Percentiles rank a stretch among this genome's conserved stretches.
Evolutionary conservation across 345 rosid species (phyloP).

Genomic region (Orychophragmus violaceus): DNA sequence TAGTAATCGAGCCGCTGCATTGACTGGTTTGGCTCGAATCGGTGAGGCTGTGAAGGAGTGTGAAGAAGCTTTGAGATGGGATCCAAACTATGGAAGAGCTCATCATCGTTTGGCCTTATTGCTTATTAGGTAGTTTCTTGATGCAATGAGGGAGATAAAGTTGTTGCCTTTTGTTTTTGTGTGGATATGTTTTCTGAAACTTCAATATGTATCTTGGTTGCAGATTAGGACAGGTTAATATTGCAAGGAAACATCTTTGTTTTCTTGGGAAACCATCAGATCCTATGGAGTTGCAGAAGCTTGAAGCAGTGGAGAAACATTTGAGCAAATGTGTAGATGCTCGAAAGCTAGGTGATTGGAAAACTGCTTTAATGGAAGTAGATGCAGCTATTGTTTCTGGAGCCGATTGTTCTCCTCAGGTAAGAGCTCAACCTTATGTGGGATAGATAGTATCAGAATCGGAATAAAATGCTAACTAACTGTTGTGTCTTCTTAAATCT

Average conservation of each 20-base stretch:
- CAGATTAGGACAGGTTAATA: slow-evolving; percentile 88
- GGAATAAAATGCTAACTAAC: slow-evolving; percentile 8
- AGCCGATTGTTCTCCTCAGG: slow-evolving; percentile 79
- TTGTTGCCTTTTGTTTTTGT: neutral
- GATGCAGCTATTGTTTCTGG: slow-evolving; percentile 82
- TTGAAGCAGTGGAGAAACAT: slow-evolving; percentile 75
- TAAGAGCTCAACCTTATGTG: slow-evolving; percentile 22
- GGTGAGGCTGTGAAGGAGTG: slow-evolving; percentile 83
- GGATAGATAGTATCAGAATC: neutral
- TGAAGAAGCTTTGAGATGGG: slow-evolving; percentile 80
- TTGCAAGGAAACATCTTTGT: slow-evolving; percentile 58
- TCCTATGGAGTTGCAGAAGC: slow-evolving; percentile 56
- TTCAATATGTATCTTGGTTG: slow-evolving; percentile 12
- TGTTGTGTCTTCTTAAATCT: slow-evolving; percentile 38
- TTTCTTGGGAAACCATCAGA: slow-evolving; percentile 53
- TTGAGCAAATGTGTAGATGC: slow-evolving; percentile 65
- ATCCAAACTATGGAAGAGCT: slow-evolving; percentile 79
- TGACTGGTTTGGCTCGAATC: slow-evolving; percentile 55
- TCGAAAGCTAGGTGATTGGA: slow-evolving; percentile 69
- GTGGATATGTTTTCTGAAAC: neutral
- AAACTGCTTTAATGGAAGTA: slow-evolving; percentile 54
- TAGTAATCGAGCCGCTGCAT: slow-evolving; percentile 86
- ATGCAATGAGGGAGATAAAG: neutral
- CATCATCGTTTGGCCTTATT: slow-evolving; percentile 78
- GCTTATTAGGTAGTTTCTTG: slow-evolving; percentile 52